Conservation (phyloP, 2,329 filamentous ascomycete genomes). For the Aureobasidium zeae region DNA sequence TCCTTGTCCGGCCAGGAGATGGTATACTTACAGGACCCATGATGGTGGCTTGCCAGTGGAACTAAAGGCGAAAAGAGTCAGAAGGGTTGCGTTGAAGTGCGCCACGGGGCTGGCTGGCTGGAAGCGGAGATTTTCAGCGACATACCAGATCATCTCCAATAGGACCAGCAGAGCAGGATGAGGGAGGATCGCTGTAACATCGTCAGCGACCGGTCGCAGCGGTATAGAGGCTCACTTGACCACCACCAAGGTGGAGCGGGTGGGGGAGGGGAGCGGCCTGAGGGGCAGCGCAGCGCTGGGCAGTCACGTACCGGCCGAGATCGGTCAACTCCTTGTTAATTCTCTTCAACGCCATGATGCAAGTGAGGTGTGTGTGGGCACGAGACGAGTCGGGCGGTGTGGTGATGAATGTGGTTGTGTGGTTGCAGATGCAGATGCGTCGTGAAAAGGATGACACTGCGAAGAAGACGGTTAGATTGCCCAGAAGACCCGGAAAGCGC, state of each 20-base stretch:
- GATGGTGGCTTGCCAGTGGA: constrained; percentile 99
- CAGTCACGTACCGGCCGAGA: constrained; percentile 61
- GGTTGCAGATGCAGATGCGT: constrained; percentile 8
- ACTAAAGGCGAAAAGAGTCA: constrained; percentile 48
- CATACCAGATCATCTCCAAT: constrained; percentile 96
- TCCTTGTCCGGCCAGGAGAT: neutral
- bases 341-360: constrained; percentile 74
- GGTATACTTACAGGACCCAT: constrained; percentile 84
- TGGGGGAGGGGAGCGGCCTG: too few species aligned
- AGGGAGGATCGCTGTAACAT: constrained; percentile 75
- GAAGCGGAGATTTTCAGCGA: constrained; percentile 23
- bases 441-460: constrained; percentile 12
- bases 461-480: constrained; percentile 12
- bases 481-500: too few species aligned
- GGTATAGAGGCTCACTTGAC: constrained; percentile 1
- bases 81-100: constrained; percentile 20
- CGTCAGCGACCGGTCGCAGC: constrained; percentile 27
- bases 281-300: constrained; percentile 9
- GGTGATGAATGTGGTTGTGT: constrained; percentile 13
- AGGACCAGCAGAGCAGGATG: constrained; percentile 95
- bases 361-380: constrained; percentile 19
- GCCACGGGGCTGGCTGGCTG: constrained; percentile 13
- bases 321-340: constrained; percentile 92
- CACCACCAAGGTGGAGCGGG: constrained; percentile 8
- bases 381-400: constrained; percentile 9